phyloP scores from a whole-genome alignment of 1,139 yeast genomes.

The Eremothecium sinecaudum region DNA sequence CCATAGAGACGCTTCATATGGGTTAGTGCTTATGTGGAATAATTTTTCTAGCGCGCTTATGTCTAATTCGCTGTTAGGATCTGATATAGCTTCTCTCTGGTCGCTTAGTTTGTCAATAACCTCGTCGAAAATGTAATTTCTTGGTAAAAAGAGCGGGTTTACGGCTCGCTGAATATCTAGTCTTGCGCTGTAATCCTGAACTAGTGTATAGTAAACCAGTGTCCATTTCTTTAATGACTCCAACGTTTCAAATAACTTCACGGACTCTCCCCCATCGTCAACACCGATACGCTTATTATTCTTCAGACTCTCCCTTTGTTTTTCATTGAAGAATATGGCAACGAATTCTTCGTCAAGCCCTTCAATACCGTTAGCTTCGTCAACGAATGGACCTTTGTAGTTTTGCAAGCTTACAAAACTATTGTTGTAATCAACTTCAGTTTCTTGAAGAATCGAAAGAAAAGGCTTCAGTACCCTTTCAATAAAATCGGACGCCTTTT shows the following conservation, averaged over 20 bases:
- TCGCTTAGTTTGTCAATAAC: constrained; percentile 45
- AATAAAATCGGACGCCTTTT: constrained; percentile 16
- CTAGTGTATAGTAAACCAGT: constrained; percentile 33
- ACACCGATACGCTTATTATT: constrained; percentile 8
- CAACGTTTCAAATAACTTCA: constrained; percentile 26
- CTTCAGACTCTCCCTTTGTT: constrained; percentile 16
- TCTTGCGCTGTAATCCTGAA: constrained; percentile 36
- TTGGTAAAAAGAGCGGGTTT: constrained; percentile 77
- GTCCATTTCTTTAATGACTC: constrained; percentile 34
- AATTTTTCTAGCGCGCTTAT: constrained; percentile 41
- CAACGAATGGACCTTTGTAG: constrained; percentile 14
- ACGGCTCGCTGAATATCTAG: constrained; percentile 35
- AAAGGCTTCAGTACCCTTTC: constrained; percentile 44
- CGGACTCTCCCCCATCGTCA: constrained; percentile 18
- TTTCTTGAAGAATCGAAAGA: constrained; percentile 49
- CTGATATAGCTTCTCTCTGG: constrained; percentile 26
- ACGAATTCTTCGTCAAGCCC: constrained; percentile 30
- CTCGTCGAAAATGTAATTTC: constrained; percentile 81
- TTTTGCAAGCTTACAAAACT: constrained; percentile 61
- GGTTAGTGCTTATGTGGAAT: constrained; percentile 53
- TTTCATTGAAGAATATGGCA: constrained; percentile 33
- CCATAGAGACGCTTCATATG: constrained; percentile 54
- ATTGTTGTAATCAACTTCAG: constrained; percentile 69
- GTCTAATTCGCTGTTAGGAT: constrained; percentile 16
- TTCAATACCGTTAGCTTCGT: constrained; percentile 9